phyloP scores from a whole-genome alignment of 306 rosid species.

The Fagus crenata region DNA sequence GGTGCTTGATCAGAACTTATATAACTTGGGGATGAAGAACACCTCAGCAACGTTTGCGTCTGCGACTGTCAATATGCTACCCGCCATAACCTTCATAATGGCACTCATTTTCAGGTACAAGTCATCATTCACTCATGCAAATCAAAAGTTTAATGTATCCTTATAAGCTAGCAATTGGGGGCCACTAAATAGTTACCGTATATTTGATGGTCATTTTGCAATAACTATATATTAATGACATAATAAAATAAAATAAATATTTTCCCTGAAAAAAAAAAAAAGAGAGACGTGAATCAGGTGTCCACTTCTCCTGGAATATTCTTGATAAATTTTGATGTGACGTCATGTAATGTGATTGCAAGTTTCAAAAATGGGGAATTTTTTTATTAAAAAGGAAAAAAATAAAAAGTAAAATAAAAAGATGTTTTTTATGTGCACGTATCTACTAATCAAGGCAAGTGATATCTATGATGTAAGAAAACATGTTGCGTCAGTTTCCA shows the following conservation, averaged over 20 bases:
- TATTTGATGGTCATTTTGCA: background rate
- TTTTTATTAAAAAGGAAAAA: background rate
- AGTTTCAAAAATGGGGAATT: background rate
- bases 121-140: slow-evolving; percentile 24
- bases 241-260: background rate
- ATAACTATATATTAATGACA: background rate
- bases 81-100: slow-evolving; percentile 89
- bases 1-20: slow-evolving; percentile 90
- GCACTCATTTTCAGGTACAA: slow-evolving; percentile 85
- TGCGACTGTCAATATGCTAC: slow-evolving; percentile 73
- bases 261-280: background rate
- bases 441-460: no score
- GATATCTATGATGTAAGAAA: background rate
- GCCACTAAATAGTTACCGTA: slow-evolving; percentile 2
- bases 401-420: background rate
- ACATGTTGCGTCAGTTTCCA: slow-evolving; percentile 32
- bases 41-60: slow-evolving; percentile 95
- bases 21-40: slow-evolving; percentile 84
- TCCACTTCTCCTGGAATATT: background rate
- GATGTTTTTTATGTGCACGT: background rate
- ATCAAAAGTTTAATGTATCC: slow-evolving; percentile 10
- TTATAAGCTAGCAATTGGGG: slow-evolving; percentile 22
- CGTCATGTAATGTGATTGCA: background rate
- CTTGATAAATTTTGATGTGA: background rate
- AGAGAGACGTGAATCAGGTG: background rate